These are phyloP conservation scores for Jamesozyma jinghongensis DNA, from an alignment of 805 yeast genomes.

Conservation along the genomic window DNA sequence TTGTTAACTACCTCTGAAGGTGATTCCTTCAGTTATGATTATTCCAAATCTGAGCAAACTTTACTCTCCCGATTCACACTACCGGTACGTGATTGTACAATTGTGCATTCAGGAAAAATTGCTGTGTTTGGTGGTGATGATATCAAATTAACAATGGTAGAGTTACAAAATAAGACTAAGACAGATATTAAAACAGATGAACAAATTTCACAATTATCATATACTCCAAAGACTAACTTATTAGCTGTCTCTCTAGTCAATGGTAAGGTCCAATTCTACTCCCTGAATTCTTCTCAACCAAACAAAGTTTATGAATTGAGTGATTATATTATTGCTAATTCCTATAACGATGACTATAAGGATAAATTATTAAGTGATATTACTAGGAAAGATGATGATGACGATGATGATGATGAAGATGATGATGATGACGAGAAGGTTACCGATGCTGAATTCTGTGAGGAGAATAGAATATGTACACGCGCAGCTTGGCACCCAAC, in stretches of 20 bases:
- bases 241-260: slow-evolving; percentile 49
- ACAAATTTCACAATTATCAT: slow-evolving; percentile 48
- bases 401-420: slow-evolving; percentile 35
- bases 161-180: slow-evolving; percentile 27
- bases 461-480: slow-evolving; percentile 40
- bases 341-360: slow-evolving; percentile 24
- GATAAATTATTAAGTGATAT: slow-evolving; percentile 10
- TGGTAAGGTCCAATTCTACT: slow-evolving; percentile 49
- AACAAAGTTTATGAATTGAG: slow-evolving; percentile 38
- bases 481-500: slow-evolving; percentile 61
- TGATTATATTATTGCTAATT: slow-evolving; percentile 30
- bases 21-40: slow-evolving; percentile 17
- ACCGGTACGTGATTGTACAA: slow-evolving; percentile 39
- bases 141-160: slow-evolving; percentile 43
- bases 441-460: slow-evolving; percentile 26
- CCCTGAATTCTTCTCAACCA: slow-evolving; percentile 46
- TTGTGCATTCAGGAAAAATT: slow-evolving; percentile 54
- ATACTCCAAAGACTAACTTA: slow-evolving; percentile 47
- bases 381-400: slow-evolving; percentile 18
- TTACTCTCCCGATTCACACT: slow-evolving; percentile 33
- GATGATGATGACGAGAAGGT: slow-evolving; percentile 24
- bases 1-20: slow-evolving; percentile 22
- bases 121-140: slow-evolving; percentile 61
- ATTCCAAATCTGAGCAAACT: slow-evolving; percentile 26
- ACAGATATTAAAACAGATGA: slow-evolving; percentile 38